Base-by-base conservation (phyloP, 1,284 basidiomycete genomes). In the Naganishia sp. region DNA sequence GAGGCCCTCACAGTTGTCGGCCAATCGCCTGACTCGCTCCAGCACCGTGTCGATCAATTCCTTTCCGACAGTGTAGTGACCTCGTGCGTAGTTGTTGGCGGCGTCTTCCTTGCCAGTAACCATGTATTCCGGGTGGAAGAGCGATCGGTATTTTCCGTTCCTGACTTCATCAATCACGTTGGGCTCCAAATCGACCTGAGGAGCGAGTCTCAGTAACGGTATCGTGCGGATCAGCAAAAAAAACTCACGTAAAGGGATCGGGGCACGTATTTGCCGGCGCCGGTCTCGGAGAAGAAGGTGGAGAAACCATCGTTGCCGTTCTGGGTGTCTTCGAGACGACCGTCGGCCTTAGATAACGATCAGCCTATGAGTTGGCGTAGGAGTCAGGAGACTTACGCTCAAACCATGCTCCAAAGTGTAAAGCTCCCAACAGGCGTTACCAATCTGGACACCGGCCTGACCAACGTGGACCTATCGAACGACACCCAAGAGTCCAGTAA, bases 101-200 rank as follows among this genome's bases (percentile, higher is more conserved):
- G 94, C 95, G 78, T 99, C 96, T 84, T 99, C 96, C 85, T 99
- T 99, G 74, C 96, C 96, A 68, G 90, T 93, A 80, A 99, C 91
- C 85, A 99, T 88, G 70, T 94, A 96, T 85, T 99, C 96, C 13
- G 96, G 96, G 83, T 99, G 96, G 86, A 99, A 99, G 60, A 99
- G 87, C 70, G 87, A 88, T 77, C 92, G 87, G 84, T 97, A 99
- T 67, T 88, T 87, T 72, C 96, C 96, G 65, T 88, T 91, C 82
- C 92, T 91, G 78, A 99, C 94, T 77, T 95, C 94, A 77, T 98
- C 95, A 77, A 98, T 89, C 71, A 88, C 95, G 77, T 94, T 92
- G 66, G 94, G 94, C 82, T 97, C 94, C 70, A 97, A 85, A 82
- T 97, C 94, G 75, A 94, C 78, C 78, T 80, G 69, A 7, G 16